Evolutionary conservation across 1,139 yeast species (phyloP).

Genomic region (Yamadazyma friedrichii): DNA sequence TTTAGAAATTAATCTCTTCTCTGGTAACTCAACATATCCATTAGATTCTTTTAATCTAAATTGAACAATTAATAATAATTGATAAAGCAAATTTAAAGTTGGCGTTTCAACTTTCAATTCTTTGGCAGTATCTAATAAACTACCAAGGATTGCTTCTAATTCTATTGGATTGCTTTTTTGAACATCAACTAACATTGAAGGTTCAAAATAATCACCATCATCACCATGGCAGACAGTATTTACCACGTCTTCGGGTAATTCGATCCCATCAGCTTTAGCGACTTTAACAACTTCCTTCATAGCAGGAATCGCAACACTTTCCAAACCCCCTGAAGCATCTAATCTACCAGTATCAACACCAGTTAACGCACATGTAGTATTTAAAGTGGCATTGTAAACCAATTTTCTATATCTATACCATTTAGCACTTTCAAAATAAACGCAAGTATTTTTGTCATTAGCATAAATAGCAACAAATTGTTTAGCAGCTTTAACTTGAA

Average conservation of each 20-base stretch:
- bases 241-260: slow-evolving; percentile 7
- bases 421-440: slow-evolving; percentile 40
- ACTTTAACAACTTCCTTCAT: slow-evolving; percentile 62
- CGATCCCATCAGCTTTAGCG: slow-evolving; percentile 57
- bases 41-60: slow-evolving; percentile 16
- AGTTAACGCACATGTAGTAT: slow-evolving; percentile 33
- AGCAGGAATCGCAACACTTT: slow-evolving; percentile 43
- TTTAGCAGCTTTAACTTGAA: slow-evolving; percentile 27
- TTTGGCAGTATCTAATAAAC: slow-evolving; percentile 15
- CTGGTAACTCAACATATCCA: slow-evolving; percentile 12
- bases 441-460: slow-evolving; percentile 38
- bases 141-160: slow-evolving; percentile 29
- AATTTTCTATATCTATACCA: slow-evolving; percentile 60
- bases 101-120: slow-evolving; percentile 20
- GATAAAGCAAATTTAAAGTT: slow-evolving; percentile 27
- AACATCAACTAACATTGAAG: slow-evolving; percentile 37
- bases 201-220: slow-evolving; percentile 51
- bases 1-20: slow-evolving; percentile 12
- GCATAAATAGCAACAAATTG: slow-evolving; percentile 49
- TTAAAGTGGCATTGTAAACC: slow-evolving; percentile 34
- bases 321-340: slow-evolving; percentile 16
- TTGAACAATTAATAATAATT: slow-evolving; percentile 39
- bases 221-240: slow-evolving; percentile 38
- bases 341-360: slow-evolving; percentile 29
- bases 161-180: slow-evolving; percentile 29